phyloP scores from a whole-genome alignment of 2,329 filamentous ascomycete species.

The Trichoderma brevicompactum region DNA sequence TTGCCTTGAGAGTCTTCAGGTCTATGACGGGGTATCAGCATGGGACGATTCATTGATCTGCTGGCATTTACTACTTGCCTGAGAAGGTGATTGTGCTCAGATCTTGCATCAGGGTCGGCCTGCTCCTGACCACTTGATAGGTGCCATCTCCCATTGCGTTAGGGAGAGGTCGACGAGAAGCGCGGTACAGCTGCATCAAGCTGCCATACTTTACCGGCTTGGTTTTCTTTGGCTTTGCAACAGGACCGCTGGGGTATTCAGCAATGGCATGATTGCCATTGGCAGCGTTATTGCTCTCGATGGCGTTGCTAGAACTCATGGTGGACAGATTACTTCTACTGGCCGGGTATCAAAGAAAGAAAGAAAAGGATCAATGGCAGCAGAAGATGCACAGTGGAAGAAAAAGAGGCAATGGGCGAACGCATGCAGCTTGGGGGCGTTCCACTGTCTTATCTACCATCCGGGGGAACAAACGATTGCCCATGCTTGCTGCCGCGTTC shows the following conservation, averaged over 20 bases:
- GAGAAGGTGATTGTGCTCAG: slow-evolving; percentile 57
- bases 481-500: background rate
- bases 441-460: slow-evolving; percentile 22
- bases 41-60: background rate
- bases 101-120: slow-evolving; percentile 59
- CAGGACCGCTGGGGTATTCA: slow-evolving; percentile 25
- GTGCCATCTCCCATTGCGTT: slow-evolving; percentile 66
- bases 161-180: slow-evolving; percentile 65
- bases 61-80: slow-evolving; percentile 41
- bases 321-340: slow-evolving; percentile 26
- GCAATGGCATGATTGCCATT: slow-evolving; percentile 35
- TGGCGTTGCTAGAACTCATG: slow-evolving; percentile 34
- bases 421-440: slow-evolving; percentile 9
- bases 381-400: background rate
- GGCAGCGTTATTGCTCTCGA: slow-evolving; percentile 27
- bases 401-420: background rate
- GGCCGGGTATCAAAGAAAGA: slow-evolving; percentile 19
- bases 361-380: slow-evolving; percentile 4
- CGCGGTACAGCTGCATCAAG: slow-evolving; percentile 45
- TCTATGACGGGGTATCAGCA: slow-evolving; percentile 49
- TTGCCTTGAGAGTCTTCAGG: slow-evolving; percentile 62
- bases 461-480: background rate
- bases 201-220: slow-evolving; percentile 31
- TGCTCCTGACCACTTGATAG: slow-evolving; percentile 54
- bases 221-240: slow-evolving; percentile 27